These are phyloP conservation scores for Trametes elegans DNA, from an alignment of 768 basidiomycete genomes.

Conservation along the genomic window DNA sequence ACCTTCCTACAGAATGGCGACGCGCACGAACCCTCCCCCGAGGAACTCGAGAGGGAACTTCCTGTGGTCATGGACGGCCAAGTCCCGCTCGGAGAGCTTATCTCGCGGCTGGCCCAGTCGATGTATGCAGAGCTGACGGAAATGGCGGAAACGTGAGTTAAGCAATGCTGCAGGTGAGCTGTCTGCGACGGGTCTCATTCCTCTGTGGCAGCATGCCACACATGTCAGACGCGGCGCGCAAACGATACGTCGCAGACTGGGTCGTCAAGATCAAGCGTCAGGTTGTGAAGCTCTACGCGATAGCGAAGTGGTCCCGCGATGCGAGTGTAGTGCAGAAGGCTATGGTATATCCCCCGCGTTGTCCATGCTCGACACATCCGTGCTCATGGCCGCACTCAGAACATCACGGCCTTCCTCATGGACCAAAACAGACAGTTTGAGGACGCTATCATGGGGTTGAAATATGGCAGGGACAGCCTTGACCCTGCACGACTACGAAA, in stretches of 20 bases:
- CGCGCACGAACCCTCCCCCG: constrained; percentile 38
- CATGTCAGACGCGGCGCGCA: constrained; percentile 79
- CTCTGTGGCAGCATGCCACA: constrained; percentile 52
- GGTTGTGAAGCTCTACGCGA: constrained; percentile 83
- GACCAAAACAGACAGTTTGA: constrained; percentile 85
- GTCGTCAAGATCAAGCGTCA: constrained; percentile 90
- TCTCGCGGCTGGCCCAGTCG: constrained; percentile 74
- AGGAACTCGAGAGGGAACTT: constrained; percentile 70
- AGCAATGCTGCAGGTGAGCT: constrained; percentile 3
- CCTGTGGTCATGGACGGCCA: constrained; percentile 74
- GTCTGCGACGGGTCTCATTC: not conserved
- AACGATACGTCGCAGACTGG: constrained; percentile 82
- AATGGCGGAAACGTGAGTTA: constrained; percentile 78
- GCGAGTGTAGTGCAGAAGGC: constrained; percentile 82
- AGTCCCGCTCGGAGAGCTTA: constrained; percentile 65
- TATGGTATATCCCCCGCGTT: constrained; percentile 54
- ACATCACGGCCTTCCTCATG: constrained; percentile 84
- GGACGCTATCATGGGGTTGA: constrained; percentile 58
- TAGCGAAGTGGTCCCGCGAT: constrained; percentile 85
- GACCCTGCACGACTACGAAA: constrained; percentile 86
- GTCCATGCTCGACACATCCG: too few species aligned
- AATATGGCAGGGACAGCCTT: constrained; percentile 63
- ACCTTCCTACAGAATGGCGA: constrained; percentile 8
- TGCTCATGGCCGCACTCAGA: constrained; percentile 42
- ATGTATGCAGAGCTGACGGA: constrained; percentile 84